A percentile compares a stretch with the other conserved stretches of the same genome.
phyloP scores from a whole-genome alignment of 805 yeast species.

The Blastobotrys chiropterorum region DNA sequence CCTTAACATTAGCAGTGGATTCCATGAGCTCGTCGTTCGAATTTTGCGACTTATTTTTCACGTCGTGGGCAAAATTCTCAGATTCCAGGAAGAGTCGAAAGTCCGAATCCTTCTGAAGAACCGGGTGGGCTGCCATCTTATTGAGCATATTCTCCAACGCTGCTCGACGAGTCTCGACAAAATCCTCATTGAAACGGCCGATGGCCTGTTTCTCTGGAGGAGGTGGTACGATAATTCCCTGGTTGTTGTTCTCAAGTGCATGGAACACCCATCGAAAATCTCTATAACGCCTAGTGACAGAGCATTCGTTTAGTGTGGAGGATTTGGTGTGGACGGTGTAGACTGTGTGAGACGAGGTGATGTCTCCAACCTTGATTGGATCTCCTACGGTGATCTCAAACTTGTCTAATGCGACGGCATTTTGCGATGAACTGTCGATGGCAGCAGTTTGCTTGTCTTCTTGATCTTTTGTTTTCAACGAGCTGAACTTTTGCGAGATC shows the following conservation, averaged over 20 bases:
- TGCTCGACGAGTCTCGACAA: slow-evolving; percentile 77
- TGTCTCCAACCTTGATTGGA: slow-evolving; percentile 86
- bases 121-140: slow-evolving; percentile 54
- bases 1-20: slow-evolving; percentile 10
- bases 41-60: slow-evolving; percentile 44
- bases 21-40: slow-evolving; percentile 23
- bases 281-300: slow-evolving; percentile 77
- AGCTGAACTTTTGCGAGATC: not conserved
- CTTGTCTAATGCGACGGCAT: slow-evolving; percentile 2
- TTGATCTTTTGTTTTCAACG: not conserved
- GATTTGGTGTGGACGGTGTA: slow-evolving; percentile 69
- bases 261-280: slow-evolving; percentile 94
- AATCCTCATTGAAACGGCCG: slow-evolving; percentile 86
- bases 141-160: slow-evolving; percentile 81
- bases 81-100: slow-evolving; percentile 72
- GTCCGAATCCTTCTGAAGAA: slow-evolving; percentile 65
- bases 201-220: slow-evolving; percentile 93
- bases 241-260: slow-evolving; percentile 77
- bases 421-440: not conserved
- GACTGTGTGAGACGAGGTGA: slow-evolving; percentile 82
- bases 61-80: slow-evolving; percentile 58
- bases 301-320: slow-evolving; percentile 37
- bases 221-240: slow-evolving; percentile 89
- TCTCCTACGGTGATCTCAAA: slow-evolving; percentile 76
- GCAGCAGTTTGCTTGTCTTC: not conserved